phyloP scores from a whole-genome alignment of 371 early-diverging fungal species.

The Mortierella sp. region DNA sequence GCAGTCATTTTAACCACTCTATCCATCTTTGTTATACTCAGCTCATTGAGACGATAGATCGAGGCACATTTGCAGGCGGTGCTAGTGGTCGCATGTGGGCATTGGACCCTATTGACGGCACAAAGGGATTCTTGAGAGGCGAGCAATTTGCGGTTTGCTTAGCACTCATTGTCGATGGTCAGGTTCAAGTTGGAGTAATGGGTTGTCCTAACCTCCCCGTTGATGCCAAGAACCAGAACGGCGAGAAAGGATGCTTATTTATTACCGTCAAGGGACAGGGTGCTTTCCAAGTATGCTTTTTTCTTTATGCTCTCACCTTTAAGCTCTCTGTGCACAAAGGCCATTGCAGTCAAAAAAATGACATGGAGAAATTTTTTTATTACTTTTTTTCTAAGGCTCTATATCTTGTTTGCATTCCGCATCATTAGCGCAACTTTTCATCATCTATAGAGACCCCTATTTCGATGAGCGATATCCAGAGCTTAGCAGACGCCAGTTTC shows the following conservation, averaged over 20 bases:
- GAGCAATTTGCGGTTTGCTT: slow-evolving; percentile 98
- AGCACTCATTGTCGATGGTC: slow-evolving; percentile 90
- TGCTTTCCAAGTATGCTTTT: slow-evolving; percentile 82
- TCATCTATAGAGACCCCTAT: slow-evolving; percentile 72
- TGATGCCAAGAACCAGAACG: slow-evolving; percentile 69
- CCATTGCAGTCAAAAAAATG: background rate
- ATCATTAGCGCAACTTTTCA: slow-evolving; percentile 72
- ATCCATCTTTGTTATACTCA: slow-evolving; percentile 35
- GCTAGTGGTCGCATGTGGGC: slow-evolving; percentile 92
- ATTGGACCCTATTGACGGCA: slow-evolving; percentile 96
- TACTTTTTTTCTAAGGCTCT: slow-evolving; percentile 6
- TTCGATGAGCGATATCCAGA: slow-evolving; percentile 66
- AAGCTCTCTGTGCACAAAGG: background rate
- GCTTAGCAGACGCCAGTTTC: slow-evolving; percentile 77
- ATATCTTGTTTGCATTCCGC: background rate
- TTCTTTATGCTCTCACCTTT: background rate
- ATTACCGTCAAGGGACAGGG: slow-evolving; percentile 88
- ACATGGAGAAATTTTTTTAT: background rate
- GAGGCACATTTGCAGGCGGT: slow-evolving; percentile 90
- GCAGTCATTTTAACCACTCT: background rate
- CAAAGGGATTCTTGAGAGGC: slow-evolving; percentile 96
- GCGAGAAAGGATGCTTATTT: slow-evolving; percentile 84
- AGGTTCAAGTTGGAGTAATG: slow-evolving; percentile 91
- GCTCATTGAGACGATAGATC: slow-evolving; percentile 89
- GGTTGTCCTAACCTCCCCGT: slow-evolving; percentile 95